Evolutionary conservation across 768 basidiomycete species (phyloP).

Genomic region (Russula olivacea): DNA sequence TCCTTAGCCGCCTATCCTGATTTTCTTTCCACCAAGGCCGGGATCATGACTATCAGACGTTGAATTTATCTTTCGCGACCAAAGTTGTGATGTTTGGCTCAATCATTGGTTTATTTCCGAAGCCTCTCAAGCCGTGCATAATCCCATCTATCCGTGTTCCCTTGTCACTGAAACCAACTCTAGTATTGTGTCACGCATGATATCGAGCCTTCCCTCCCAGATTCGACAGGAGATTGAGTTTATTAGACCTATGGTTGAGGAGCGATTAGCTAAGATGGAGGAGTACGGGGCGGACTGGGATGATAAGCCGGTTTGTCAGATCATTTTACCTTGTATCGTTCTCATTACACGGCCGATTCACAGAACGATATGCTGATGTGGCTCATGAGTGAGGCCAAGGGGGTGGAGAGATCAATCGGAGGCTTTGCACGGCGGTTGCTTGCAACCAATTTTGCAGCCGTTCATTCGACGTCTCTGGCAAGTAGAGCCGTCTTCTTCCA

Average conservation of each 20-base stretch:
- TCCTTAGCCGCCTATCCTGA: not conserved
- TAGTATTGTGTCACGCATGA: not conserved
- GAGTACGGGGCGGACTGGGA: not conserved
- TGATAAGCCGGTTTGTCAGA: not conserved
- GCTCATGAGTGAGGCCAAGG: slow-evolving; percentile 35
- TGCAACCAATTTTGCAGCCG: slow-evolving; percentile 35
- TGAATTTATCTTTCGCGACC: slow-evolving; percentile 30
- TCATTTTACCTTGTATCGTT: not conserved
- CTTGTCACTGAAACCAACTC: not conserved
- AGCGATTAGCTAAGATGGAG: slow-evolving; percentile 3
- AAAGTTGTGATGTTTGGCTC: slow-evolving; percentile 33
- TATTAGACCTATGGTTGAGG: slow-evolving; percentile 7
- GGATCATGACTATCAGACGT: slow-evolving; percentile 34
- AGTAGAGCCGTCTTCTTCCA: not conserved
- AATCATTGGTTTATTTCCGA: slow-evolving; percentile 38
- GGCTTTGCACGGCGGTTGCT: slow-evolving; percentile 33
- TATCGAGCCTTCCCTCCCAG: not conserved
- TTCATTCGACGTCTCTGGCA: slow-evolving; percentile 36
- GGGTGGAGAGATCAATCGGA: slow-evolving; percentile 30
- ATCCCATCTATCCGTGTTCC: not conserved
- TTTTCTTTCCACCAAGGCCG: slow-evolving; percentile 32
- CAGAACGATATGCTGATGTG: slow-evolving; percentile 40
- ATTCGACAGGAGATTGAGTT: not conserved
- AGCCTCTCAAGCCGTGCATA: slow-evolving; percentile 40
- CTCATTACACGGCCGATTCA: not conserved